These are phyloP conservation scores for Plasmopara viticola DNA, from an alignment of 352 stramenopile genomes.

Conservation along the genomic window DNA sequence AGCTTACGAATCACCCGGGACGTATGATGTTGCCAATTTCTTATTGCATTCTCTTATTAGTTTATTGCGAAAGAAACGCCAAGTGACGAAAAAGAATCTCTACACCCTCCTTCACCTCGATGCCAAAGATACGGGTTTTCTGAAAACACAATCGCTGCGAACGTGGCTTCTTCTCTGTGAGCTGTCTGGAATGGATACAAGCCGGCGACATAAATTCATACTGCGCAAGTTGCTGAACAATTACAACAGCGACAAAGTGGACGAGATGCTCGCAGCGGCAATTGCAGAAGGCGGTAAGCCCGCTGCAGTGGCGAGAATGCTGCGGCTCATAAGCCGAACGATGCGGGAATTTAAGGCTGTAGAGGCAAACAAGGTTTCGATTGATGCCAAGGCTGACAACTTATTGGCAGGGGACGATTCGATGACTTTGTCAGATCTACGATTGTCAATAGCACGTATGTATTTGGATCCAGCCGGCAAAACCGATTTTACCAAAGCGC, in stretches of 20 bases:
- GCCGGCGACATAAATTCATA: background rate
- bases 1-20: background rate
- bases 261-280: slow-evolving; percentile 19
- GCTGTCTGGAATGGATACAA: background rate
- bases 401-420: too few species aligned
- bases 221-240: background rate
- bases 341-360: too few species aligned
- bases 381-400: too few species aligned
- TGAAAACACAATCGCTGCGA: background rate
- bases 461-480: too few species aligned
- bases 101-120: background rate
- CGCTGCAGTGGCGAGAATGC: too few species aligned
- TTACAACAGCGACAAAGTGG: slow-evolving; percentile 14
- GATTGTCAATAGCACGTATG: too few species aligned
- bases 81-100: background rate
- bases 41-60: background rate
- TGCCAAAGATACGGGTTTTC: background rate
- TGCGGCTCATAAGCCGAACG: too few species aligned
- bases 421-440: too few species aligned
- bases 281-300: slow-evolving; percentile 24
- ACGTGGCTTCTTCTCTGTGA: background rate
- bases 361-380: too few species aligned
- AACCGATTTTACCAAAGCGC: too few species aligned
- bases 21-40: background rate
- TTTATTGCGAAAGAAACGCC: background rate